phyloP scores from a whole-genome alignment of 2,329 filamentous ascomycete genomes.

The Colletotrichum camelliae region DNA sequence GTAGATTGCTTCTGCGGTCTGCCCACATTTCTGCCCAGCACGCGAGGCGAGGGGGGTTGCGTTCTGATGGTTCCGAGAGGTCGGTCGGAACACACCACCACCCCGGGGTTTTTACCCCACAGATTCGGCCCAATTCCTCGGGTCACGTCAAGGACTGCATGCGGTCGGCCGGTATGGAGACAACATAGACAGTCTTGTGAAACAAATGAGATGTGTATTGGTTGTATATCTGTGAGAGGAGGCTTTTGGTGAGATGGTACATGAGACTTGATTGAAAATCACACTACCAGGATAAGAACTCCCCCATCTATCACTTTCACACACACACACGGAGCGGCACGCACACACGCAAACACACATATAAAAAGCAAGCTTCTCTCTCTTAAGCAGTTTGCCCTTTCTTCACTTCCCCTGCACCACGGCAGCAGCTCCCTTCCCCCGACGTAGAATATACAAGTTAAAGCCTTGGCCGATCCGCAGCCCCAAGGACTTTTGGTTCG shows the following conservation, averaged over 20 bases:
- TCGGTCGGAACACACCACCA: not conserved
- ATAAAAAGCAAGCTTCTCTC: conserved; percentile 3
- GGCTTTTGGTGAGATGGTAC: conserved; percentile 3
- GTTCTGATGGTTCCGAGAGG: not conserved
- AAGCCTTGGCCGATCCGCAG: not conserved
- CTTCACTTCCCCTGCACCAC: not conserved
- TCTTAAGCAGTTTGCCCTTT: conserved; percentile 1
- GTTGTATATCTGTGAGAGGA: not conserved
- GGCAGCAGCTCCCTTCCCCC: conserved; percentile 8
- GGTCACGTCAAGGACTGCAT: not conserved
- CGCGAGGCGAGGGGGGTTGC: not conserved
- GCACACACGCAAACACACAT: not conserved
- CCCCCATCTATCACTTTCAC: conserved; percentile 21
- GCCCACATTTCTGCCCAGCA: not conserved
- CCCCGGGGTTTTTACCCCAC: not conserved
- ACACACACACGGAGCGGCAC: not conserved
- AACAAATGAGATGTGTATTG: conserved; percentile 1
- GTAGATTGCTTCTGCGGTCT: not conserved
- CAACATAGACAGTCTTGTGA: not conserved
- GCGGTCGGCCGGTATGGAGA: not conserved
- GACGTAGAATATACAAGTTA: conserved; percentile 43
- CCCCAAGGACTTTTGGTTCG: conserved; percentile 1
- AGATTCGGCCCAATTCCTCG: not conserved
- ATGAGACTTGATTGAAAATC: conserved; percentile 19
- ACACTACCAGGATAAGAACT: conserved; percentile 14